Percentiles rank a stretch among this genome's conserved stretches.
These are phyloP conservation scores for Wickerhamiella alocasiicola DNA, from an alignment of 805 yeast genomes.

Conservation along the genomic window DNA sequence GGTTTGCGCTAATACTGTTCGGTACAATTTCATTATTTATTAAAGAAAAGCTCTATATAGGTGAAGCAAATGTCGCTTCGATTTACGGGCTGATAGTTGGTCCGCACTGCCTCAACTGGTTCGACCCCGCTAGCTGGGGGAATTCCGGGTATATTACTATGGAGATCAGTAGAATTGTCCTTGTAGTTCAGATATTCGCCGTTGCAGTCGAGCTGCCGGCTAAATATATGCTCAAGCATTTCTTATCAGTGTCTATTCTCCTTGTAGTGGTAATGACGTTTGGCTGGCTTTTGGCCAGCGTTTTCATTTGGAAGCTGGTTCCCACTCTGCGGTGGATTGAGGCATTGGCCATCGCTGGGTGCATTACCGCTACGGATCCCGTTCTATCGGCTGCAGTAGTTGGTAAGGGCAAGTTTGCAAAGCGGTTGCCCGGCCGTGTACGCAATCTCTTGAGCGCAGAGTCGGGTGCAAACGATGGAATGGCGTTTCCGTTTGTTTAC, in stretches of 20 bases:
- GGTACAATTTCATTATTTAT: conserved; percentile 65
- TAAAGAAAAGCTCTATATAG: conserved; percentile 67
- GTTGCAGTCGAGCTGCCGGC: conserved; percentile 64
- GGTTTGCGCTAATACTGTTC: conserved; percentile 32
- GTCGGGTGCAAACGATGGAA: conserved; percentile 65
- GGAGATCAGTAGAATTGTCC: conserved; percentile 54
- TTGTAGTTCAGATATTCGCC: conserved; percentile 59
- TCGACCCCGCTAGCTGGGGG: conserved; percentile 70
- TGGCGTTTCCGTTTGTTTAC: conserved; percentile 47
- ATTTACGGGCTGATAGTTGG: conserved; percentile 77
- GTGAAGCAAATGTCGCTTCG: conserved; percentile 80
- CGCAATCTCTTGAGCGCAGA: conserved; percentile 54
- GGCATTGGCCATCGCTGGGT: conserved; percentile 50
- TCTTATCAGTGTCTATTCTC: conserved; percentile 45
- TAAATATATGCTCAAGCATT: conserved; percentile 48
- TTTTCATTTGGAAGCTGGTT: conserved; percentile 48
- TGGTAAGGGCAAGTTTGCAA: conserved; percentile 60
- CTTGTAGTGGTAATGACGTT: conserved; percentile 57
- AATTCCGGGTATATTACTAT: conserved; percentile 63
- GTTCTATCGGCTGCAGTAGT: conserved; percentile 55
- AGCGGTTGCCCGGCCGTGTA: conserved; percentile 45
- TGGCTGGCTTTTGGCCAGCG: conserved; percentile 56
- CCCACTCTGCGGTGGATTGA: conserved; percentile 45
- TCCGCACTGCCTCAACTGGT: conserved; percentile 71
- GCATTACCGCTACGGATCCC: conserved; percentile 71